Evolutionary conservation across 2,329 filamentous ascomycete genomes (phyloP), one percentile per base, ranked within the genome.

Genomic region (Verticillium klebahnii): DNA sequence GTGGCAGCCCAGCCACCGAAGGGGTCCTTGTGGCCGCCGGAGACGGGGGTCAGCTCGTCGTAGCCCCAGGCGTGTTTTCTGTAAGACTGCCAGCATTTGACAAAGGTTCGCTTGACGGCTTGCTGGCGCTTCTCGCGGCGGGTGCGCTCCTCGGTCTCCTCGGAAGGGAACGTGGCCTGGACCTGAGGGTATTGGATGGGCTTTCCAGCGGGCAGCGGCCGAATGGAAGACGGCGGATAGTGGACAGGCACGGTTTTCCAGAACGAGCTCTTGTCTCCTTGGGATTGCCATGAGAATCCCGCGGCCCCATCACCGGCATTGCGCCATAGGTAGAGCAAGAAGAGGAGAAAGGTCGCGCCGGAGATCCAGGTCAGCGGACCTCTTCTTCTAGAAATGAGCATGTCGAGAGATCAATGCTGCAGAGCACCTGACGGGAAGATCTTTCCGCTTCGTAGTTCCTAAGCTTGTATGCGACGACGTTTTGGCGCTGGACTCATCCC

Each of bases 1-100:
- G 85, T 87, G 2, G 85, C 85, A 0, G 78, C 84, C 79, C 83
- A 86, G 29, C 81, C 80, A 11, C 82, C 81, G 66, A 84, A 84
- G 0, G 73, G 72, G 61, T 82, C 78, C 62, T 77, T 81, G 19
- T 69, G 75, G n/a, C 69, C 68, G 50, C 81, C 82, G 19, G 75
- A 76, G 2, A 85, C 72, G 12, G 83, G 83, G 31, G 72, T 69
- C 9, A 85, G 69, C 70, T 85, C 83, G 64, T 86, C 83, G 17
- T 77, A 72, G 56, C 80, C 69, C 82, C 82, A 85, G 1, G 83
- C 83, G 59, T 79, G 69, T 55, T 76, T 69, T 63, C 78, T 82
- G 69, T 87, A 87, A 32, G 80, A 77, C 14, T 76, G 71, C 79
- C 83, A 82, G 64, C 75, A 76, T 61, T 76, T 77, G 32, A 74